Conservation (phyloP, 106 monocot species). For the Allium cepa region DNA sequence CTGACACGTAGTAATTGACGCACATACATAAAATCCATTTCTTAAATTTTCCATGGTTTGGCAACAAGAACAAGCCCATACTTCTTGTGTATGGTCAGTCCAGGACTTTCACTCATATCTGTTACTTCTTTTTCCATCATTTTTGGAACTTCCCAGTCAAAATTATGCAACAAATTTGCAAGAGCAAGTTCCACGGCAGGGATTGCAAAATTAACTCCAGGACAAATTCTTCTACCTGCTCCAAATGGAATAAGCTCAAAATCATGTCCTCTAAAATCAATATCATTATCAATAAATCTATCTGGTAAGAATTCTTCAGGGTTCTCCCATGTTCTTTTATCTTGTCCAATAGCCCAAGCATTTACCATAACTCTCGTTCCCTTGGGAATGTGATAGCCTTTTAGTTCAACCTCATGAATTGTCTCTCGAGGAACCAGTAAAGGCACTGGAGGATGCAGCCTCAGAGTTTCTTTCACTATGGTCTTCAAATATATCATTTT, state of each 20-base stretch:
- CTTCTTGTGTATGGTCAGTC: not conserved
- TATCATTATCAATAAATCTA: not conserved
- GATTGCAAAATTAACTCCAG: not conserved
- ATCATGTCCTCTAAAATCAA: not conserved
- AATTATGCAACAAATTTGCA: not conserved
- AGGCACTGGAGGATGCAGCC: not conserved
- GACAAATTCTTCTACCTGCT: not conserved
- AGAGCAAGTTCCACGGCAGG: not conserved
- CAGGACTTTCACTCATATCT: slow-evolving; percentile 1
- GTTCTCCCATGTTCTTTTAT: not conserved
- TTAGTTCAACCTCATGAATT: not conserved
- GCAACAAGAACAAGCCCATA: not conserved
- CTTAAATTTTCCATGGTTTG: not conserved
- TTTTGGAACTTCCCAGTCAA: not conserved
- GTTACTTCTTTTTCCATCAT: not conserved
- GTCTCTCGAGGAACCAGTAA: not conserved
- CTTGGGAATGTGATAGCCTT: not conserved
- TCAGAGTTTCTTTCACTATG: slow-evolving; percentile 15
- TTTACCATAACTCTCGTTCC: not conserved
- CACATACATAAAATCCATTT: no score
- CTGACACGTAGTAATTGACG: no score
- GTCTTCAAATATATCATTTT: slow-evolving; percentile 4
- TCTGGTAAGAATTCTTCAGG: not conserved
- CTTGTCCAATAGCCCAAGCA: slow-evolving; percentile 1
- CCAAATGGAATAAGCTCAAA: not conserved